Percentiles rank a stretch among this genome's conserved stretches.
phyloP scores from a whole-genome alignment of 371 early-diverging fungal genomes.

The Apophysomyces ossiformis region DNA sequence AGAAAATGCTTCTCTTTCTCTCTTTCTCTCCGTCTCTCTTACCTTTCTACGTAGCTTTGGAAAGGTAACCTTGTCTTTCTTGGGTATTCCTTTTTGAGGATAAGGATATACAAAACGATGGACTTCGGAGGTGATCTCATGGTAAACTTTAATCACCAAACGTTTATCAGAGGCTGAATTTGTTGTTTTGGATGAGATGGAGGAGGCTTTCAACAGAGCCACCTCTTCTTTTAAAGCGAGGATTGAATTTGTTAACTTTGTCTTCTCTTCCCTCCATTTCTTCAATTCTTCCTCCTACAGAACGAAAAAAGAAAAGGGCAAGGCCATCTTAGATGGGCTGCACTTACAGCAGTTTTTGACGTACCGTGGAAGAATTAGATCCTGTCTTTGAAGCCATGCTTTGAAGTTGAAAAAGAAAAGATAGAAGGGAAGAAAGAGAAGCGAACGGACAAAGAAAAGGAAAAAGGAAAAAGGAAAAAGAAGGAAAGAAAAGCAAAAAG shows the following conservation, averaged over 20 bases:
- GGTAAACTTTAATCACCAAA: neutral
- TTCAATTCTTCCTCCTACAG: neutral
- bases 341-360: too few species aligned
- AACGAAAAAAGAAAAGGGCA: too few species aligned
- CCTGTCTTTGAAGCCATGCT: too few species aligned
- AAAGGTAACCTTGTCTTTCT: neutral
- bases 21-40: neutral
- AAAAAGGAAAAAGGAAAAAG: neutral
- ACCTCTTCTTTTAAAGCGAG: neutral
- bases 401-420: too few species aligned
- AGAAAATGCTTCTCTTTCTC: too few species aligned
- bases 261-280: neutral
- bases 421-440: too few species aligned
- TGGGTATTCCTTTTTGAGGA: neutral
- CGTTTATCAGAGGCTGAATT: neutral
- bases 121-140: neutral
- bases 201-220: neutral
- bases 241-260: neutral
- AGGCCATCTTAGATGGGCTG: too few species aligned
- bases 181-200: neutral
- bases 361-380: too few species aligned
- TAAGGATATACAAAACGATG: neutral
- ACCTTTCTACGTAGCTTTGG: conserved; percentile 2
- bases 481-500: neutral
- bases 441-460: neutral